These are phyloP conservation scores for Cladosporium sp. DNA, from an alignment of 2,329 filamentous ascomycete species.

Conservation along the genomic window DNA sequence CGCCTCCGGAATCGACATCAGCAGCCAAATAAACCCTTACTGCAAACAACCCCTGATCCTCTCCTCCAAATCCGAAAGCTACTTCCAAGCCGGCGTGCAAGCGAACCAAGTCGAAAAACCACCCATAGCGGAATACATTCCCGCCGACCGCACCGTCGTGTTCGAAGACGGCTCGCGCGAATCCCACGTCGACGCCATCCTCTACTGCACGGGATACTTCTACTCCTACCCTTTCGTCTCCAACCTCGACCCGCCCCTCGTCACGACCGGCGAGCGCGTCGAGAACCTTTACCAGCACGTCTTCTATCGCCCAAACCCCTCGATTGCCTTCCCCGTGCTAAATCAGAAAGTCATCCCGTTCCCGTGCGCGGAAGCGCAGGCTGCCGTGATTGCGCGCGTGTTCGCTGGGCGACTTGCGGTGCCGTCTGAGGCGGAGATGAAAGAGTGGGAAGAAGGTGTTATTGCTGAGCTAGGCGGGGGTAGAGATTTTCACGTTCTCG, in stretches of 20 bases:
- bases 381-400: conserved; percentile 69
- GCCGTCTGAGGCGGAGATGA: conserved; percentile 62
- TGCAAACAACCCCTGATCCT: conserved; percentile 61
- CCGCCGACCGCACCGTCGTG: conserved; percentile 57
- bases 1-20: conserved; percentile 80
- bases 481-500: conserved; percentile 51
- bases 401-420: conserved; percentile 69
- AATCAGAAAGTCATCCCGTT: conserved; percentile 88
- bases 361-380: conserved; percentile 73
- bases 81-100: conserved; percentile 35
- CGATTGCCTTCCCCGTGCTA: conserved; percentile 70
- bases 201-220: conserved; percentile 90
- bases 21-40: conserved; percentile 64
- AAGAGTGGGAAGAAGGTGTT: conserved; percentile 56
- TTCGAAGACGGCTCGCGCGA: conserved; percentile 66
- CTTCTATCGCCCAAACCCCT: conserved; percentile 71
- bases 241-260: conserved; percentile 49
- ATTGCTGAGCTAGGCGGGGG: conserved; percentile 40
- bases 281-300: conserved; percentile 74
- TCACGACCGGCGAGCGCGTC: conserved; percentile 67
- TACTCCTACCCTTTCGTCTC: conserved; percentile 74
- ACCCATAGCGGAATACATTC: conserved; percentile 51
- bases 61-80: conserved; percentile 53
- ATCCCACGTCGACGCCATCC: conserved; percentile 64
- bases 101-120: conserved; percentile 55